phyloP scores from a whole-genome alignment of 768 basidiomycete genomes.

The Agrocybe pediades region DNA sequence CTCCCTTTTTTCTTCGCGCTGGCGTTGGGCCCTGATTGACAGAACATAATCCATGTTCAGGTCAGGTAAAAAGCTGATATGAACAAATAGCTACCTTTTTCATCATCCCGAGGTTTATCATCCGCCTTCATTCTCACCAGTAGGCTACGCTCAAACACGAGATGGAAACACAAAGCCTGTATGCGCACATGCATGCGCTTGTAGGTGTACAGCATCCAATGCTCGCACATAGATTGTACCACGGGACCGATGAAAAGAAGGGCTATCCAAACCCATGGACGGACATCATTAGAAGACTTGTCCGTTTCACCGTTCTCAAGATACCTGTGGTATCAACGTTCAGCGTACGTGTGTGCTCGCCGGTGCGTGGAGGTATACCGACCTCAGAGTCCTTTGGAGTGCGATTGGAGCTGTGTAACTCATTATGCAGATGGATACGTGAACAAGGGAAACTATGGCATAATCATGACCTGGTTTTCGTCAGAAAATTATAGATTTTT shows the following conservation, averaged over 20 bases:
- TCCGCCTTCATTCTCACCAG: conserved; percentile 64
- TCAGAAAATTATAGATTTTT: background rate
- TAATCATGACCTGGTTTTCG: conserved; percentile 27
- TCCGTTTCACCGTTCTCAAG: conserved; percentile 56
- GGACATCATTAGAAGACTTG: conserved; percentile 32
- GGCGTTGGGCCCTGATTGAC: too few species aligned
- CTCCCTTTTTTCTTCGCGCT: conserved; percentile 51
- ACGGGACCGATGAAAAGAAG: conserved; percentile 54
- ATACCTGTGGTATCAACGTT: conserved; percentile 37
- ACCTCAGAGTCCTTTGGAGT: conserved; percentile 39
- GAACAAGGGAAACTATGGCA: conserved; percentile 26
- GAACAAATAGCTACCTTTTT: conserved; percentile 4
- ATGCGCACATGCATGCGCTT: conserved; percentile 39
- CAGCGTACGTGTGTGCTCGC: too few species aligned
- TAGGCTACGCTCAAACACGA: conserved; percentile 51
- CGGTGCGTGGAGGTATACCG: background rate
- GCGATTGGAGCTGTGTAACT: conserved; percentile 43
- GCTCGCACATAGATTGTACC: conserved; percentile 44
- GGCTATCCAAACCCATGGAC: conserved; percentile 71
- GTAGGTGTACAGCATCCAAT: conserved; percentile 56
- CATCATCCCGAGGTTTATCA: conserved; percentile 2
- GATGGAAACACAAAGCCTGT: conserved; percentile 46
- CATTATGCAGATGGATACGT: conserved; percentile 26
- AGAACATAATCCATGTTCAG: too few species aligned
- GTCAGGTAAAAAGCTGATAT: background rate